A percentile compares a stretch with the other conserved stretches of the same genome.
Evolutionary conservation across 495 filamentous ascomycete species (phyloP).

Genomic region (Staphylotrichum tortipilum): DNA sequence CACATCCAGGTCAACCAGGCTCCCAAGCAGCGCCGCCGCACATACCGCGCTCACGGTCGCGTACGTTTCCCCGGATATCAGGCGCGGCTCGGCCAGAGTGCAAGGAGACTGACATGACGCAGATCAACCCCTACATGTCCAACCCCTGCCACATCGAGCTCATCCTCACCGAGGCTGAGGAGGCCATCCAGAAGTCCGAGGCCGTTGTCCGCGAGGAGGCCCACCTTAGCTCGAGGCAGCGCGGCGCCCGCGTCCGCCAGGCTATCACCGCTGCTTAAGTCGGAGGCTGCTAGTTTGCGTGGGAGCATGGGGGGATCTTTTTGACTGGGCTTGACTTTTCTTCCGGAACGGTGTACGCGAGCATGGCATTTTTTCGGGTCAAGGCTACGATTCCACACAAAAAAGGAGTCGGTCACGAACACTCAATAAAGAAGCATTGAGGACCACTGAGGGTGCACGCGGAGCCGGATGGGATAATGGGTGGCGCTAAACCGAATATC

Average conservation of each 20-base stretch:
- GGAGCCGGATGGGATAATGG: slow-evolving; percentile 14
- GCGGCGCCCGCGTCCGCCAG: slow-evolving; percentile 64
- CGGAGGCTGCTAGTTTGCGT: slow-evolving; percentile 11
- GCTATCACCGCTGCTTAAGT: slow-evolving; percentile 74
- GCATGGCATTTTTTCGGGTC: slow-evolving; percentile 35
- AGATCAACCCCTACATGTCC: slow-evolving; percentile 99
- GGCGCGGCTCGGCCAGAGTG: slow-evolving; percentile 4
- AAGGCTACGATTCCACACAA: slow-evolving; percentile 32
- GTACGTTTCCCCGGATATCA: slow-evolving; percentile 52
- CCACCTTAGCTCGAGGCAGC: slow-evolving; percentile 78
- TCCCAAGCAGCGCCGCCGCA: slow-evolving; percentile 93
- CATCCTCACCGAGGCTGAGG: slow-evolving; percentile 93
- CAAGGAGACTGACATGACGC: slow-evolving; percentile 22
- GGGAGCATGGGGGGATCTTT: slow-evolving; percentile 21
- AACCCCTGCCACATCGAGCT: slow-evolving; percentile 99
- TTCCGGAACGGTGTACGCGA: slow-evolving; percentile 35
- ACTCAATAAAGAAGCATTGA: slow-evolving; percentile 32
- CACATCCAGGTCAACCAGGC: slow-evolving; percentile 99
- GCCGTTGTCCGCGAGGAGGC: slow-evolving; percentile 49
- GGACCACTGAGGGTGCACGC: slow-evolving; percentile 15
- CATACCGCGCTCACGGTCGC: slow-evolving; percentile 98
- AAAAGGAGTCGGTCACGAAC: slow-evolving; percentile 30
- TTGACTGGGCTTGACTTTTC: slow-evolving; percentile 32
- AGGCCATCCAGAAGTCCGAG: slow-evolving; percentile 79
- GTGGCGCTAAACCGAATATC: slow-evolving; percentile 17